Evolutionary conservation across 2,329 filamentous ascomycete genomes (phyloP).

Genomic region (Alternaria dauci): DNA sequence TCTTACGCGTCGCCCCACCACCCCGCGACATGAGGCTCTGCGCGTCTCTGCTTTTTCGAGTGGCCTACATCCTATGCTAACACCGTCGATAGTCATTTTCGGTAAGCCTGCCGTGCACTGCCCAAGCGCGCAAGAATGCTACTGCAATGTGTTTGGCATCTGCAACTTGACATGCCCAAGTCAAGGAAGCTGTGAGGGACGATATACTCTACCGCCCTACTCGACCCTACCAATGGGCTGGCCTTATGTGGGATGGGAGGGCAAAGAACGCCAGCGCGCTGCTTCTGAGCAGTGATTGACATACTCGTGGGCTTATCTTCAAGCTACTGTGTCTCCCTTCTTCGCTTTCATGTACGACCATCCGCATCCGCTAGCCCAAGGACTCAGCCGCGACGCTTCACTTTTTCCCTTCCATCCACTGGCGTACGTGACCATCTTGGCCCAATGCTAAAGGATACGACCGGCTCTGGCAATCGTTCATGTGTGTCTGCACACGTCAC

Average conservation of each 20-base stretch:
- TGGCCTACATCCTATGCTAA: slow-evolving; percentile 27
- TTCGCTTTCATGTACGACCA: not conserved
- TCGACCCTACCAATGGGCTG: slow-evolving; percentile 68
- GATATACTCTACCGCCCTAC: slow-evolving; percentile 67
- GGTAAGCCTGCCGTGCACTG: slow-evolving; percentile 62
- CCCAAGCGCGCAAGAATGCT: slow-evolving; percentile 68
- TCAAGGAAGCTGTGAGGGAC: slow-evolving; percentile 61
- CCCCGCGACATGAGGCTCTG: slow-evolving; percentile 8
- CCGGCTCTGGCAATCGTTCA: not conserved
- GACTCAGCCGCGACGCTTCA: not conserved
- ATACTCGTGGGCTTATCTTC: not conserved
- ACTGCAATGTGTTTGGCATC: slow-evolving; percentile 71
- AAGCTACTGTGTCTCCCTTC: not conserved
- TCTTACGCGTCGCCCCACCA: not conserved
- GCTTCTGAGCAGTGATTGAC: slow-evolving; percentile 30
- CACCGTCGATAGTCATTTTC: slow-evolving; percentile 43
- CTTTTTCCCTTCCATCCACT: not conserved
- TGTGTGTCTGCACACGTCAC: not conserved
- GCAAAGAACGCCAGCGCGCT: slow-evolving; percentile 43
- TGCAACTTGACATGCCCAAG: slow-evolving; percentile 59
- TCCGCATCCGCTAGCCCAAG: not conserved
- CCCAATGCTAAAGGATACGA: not conserved
- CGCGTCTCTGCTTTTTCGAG: not conserved
- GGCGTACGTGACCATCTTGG: not conserved
- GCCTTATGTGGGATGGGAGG: slow-evolving; percentile 65